phyloP scores from a whole-genome alignment of 345 rosid species.

The Euphorbia pulcherrima region DNA sequence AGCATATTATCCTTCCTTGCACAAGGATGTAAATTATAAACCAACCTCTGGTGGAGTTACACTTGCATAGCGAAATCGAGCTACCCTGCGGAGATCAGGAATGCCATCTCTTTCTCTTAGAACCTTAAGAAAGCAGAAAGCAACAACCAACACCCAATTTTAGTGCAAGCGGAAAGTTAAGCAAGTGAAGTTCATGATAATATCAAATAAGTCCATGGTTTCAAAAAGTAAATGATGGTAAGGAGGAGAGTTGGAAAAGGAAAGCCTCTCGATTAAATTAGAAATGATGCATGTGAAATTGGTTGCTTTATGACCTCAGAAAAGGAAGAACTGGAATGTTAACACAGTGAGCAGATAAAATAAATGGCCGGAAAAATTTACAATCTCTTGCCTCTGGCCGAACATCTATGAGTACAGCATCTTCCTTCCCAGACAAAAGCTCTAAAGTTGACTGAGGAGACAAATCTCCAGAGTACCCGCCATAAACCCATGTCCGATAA shows the following conservation, averaged over 20 bases:
- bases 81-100: slow-evolving; percentile 83
- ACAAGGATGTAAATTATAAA: slow-evolving; percentile 21
- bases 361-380: slow-evolving; percentile 32
- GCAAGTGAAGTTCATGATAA: neutral
- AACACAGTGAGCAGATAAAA: slow-evolving; percentile 12
- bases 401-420: slow-evolving; percentile 74
- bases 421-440: slow-evolving; percentile 63
- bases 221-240: neutral
- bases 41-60: slow-evolving; percentile 76
- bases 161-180: neutral
- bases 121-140: slow-evolving; percentile 44
- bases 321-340: slow-evolving; percentile 5
- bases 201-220: neutral
- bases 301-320: slow-evolving; percentile 11
- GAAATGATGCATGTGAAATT: slow-evolving; percentile 10
- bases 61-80: slow-evolving; percentile 82
- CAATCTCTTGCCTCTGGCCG: slow-evolving; percentile 86
- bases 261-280: slow-evolving; percentile 8
- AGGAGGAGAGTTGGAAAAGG: slow-evolving; percentile 9
- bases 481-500: slow-evolving; percentile 65
- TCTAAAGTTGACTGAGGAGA: slow-evolving; percentile 68
- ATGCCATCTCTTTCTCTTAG: slow-evolving; percentile 83
- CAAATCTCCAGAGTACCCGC: slow-evolving; percentile 90
- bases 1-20: slow-evolving; percentile 12
- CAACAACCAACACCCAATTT: slow-evolving; percentile 17